These are phyloP conservation scores for Rhodotorula glutinis DNA, from an alignment of 1,284 basidiomycete genomes.

Conservation along the genomic window DNA sequence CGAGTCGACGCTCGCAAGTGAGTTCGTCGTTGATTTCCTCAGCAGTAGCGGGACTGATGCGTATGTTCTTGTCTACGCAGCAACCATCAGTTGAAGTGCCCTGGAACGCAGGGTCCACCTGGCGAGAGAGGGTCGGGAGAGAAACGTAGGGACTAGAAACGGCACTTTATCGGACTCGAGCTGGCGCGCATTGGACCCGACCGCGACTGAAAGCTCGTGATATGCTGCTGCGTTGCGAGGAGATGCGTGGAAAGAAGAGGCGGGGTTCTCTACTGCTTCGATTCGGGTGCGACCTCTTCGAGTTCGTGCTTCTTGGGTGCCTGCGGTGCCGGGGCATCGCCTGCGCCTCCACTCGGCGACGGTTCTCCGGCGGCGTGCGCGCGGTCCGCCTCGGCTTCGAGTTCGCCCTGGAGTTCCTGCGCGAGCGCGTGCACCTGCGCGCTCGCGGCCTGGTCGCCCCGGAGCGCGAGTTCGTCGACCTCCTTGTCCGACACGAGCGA, in stretches of 20 bases:
- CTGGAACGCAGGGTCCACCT: too few relatives aligned
- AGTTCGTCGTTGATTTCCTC: not conserved
- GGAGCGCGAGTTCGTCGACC: conserved; percentile 5
- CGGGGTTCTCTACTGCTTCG: not conserved
- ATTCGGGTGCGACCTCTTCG: not conserved
- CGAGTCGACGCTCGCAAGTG: conserved; percentile 10
- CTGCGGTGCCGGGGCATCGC: not conserved
- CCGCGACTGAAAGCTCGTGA: too few relatives aligned
- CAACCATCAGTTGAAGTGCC: too few relatives aligned
- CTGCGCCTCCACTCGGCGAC: not conserved
- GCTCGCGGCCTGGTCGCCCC: not conserved
- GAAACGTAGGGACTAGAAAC: not conserved
- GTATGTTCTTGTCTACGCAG: too few relatives aligned
- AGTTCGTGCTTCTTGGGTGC: not conserved
- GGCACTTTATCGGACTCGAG: too few relatives aligned
- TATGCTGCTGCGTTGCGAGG: too few relatives aligned
- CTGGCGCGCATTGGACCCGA: too few relatives aligned
- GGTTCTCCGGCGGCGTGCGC: not conserved
- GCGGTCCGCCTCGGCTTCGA: not conserved
- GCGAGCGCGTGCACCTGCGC: not conserved
- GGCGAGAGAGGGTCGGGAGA: not conserved
- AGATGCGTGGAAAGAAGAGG: too few relatives aligned
- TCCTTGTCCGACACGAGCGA: conserved; percentile 12
- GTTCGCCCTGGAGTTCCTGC: not conserved
- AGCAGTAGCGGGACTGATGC: too few relatives aligned